phyloP scores from a whole-genome alignment of 2,329 filamentous ascomycete species.

The Paradendryphiella salina region DNA sequence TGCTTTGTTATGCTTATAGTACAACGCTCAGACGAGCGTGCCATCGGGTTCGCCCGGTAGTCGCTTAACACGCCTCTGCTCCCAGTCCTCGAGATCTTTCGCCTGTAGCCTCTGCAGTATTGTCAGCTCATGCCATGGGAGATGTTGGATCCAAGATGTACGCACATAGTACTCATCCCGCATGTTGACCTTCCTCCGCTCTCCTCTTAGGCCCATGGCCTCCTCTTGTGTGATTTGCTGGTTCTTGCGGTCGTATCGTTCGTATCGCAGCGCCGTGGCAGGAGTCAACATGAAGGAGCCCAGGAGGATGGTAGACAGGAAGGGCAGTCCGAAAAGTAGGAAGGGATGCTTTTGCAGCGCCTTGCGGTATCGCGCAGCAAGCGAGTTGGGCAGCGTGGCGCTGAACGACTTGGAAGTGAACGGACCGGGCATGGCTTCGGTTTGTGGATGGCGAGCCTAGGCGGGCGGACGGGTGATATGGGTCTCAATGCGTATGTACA shows the following conservation, averaged over 20 bases:
- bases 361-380: slow-evolving; percentile 77
- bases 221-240: slow-evolving; percentile 83
- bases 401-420: slow-evolving; percentile 64
- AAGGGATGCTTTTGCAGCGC: slow-evolving; percentile 81
- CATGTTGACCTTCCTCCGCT: slow-evolving; percentile 72
- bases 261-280: slow-evolving; percentile 90
- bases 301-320: slow-evolving; percentile 84
- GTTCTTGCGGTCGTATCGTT: slow-evolving; percentile 88
- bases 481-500: background rate
- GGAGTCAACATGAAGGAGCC: slow-evolving; percentile 94
- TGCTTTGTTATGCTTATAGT: background rate
- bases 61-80: slow-evolving; percentile 90
- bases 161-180: slow-evolving; percentile 85
- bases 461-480: background rate
- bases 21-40: slow-evolving; percentile 55
- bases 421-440: slow-evolving; percentile 57
- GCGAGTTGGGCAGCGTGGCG: slow-evolving; percentile 58
- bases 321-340: slow-evolving; percentile 89
- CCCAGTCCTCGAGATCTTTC: slow-evolving; percentile 94
- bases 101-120: slow-evolving; percentile 69
- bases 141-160: slow-evolving; percentile 23
- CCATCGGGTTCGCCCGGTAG: slow-evolving; percentile 90
- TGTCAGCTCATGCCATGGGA: slow-evolving; percentile 13
- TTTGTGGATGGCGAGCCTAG: background rate
- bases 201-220: slow-evolving; percentile 76